Evolutionary conservation across 352 stramenopile genomes (phyloP), one percentile per base, ranked within the genome.

Genomic region (Heterotrichella gracilis): DNA sequence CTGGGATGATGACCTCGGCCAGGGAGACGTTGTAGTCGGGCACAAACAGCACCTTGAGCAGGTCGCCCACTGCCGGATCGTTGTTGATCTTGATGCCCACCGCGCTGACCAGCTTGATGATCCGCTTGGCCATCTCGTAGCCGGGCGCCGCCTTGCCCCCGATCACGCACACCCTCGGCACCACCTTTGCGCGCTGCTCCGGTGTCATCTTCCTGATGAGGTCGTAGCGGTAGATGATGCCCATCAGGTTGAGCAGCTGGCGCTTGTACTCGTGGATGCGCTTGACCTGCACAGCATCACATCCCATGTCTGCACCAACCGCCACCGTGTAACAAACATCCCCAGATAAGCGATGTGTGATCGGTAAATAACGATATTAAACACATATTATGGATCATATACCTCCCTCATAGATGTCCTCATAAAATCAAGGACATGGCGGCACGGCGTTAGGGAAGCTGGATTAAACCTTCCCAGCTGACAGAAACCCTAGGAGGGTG

Each of bases 251-350:
- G 25, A 76, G 25, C n/a, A 76, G 64, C 69, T 76, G 73, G 0
- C 73, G 69, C 68, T 76, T 76, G 71, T 76, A 76, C 64, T 76
- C 73, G 67, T 76, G 73, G 25, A 76, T 76, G 9, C 73, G 72
- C 70, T 76, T 76, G 22, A 76, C 23, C 21, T 76, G 72, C 0
- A 75, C 19, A 64, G 74, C 72, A 24, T n/a, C n/a, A n/a, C n/a
- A n/a, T n/a, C n/a, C n/a, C n/a, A n/a, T n/a, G n/a, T n/a, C n/a
- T n/a, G n/a, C n/a, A n/a, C n/a, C n/a, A n/a, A n/a, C n/a, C n/a
- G n/a, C n/a, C n/a, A n/a, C n/a, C n/a, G n/a, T n/a, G n/a, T n/a
- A n/a, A n/a, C n/a, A n/a, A n/a, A n/a, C n/a, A n/a, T n/a, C n/a
- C n/a, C n/a, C n/a, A n/a, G n/a, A n/a, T n/a, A n/a, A n/a, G n/a